Conservation (phyloP, 371 early-diverging fungal genomes). For the Blakeslea trispora region DNA sequence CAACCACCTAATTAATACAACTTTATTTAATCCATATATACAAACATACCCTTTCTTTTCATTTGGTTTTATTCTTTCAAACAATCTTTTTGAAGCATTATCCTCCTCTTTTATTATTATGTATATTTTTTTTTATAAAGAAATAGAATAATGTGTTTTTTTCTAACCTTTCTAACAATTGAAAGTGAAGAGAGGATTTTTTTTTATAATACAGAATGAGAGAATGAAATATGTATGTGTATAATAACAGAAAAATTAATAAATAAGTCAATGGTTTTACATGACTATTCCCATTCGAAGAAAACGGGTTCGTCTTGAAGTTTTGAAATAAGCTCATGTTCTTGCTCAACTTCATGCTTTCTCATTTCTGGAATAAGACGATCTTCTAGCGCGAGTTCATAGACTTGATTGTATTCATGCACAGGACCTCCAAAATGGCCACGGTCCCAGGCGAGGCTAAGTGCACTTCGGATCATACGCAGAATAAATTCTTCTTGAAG, state of each 20-base stretch:
- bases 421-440: conserved; percentile 44
- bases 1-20: neutral
- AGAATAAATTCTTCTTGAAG: conserved; percentile 55
- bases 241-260: neutral
- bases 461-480: conserved; percentile 55
- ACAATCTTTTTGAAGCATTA: too few relatives aligned
- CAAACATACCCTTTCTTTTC: neutral
- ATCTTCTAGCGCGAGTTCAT: conserved; percentile 40
- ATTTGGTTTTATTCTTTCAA: too few relatives aligned
- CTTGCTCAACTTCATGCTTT: conserved; percentile 45
- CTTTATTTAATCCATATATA: too few relatives aligned
- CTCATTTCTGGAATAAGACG: conserved; percentile 29
- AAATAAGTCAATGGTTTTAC: neutral
- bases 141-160: too few relatives aligned
- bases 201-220: too few relatives aligned
- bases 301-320: conserved; percentile 15
- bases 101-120: too few relatives aligned
- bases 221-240: neutral
- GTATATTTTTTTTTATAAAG: too few relatives aligned
- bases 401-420: conserved; percentile 49
- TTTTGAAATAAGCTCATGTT: conserved; percentile 28
- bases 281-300: conserved; percentile 10
- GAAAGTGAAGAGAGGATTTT: too few relatives aligned
- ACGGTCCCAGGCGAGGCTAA: conserved; percentile 61
- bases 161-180: too few relatives aligned